Conservation (phyloP, 2,329 filamentous ascomycete genomes). For the Raffaelea deltoideospora region DNA sequence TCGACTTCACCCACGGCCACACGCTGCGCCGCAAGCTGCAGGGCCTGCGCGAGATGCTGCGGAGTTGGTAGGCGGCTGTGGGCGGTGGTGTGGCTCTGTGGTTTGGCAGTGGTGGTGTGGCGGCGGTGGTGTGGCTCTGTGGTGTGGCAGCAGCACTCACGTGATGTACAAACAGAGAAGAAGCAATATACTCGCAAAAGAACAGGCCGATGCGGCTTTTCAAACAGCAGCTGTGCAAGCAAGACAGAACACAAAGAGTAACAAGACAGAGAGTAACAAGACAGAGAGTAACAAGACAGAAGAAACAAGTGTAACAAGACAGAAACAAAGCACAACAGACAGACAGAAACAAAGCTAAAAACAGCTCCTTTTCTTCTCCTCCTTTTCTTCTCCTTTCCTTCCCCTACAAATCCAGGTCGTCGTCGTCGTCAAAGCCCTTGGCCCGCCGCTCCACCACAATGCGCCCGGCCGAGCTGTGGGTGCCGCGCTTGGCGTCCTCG, state of each 20-base stretch:
- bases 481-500: constrained; percentile 47
- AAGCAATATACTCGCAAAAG: too few species aligned
- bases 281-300: too few species aligned
- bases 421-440: constrained; percentile 72
- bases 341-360: too few species aligned
- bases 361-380: too few species aligned
- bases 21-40: constrained; percentile 2
- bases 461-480: constrained; percentile 48
- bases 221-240: too few species aligned
- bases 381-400: background rate
- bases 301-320: too few species aligned
- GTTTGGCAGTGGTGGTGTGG: background rate
- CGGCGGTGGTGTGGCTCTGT: background rate
- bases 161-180: too few species aligned
- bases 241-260: too few species aligned
- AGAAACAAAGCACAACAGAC: too few species aligned
- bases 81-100: background rate
- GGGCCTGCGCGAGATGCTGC: constrained; percentile 7
- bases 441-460: constrained; percentile 66
- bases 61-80: constrained; percentile 5
- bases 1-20: constrained; percentile 44
- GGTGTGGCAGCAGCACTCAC: too few species aligned
- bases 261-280: background rate
- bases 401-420: constrained; percentile 18
- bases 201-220: too few species aligned